Evolutionary conservation across 768 basidiomycete genomes (phyloP), one percentile per base, ranked within the genome.

Genomic region (Suillus americanus): DNA sequence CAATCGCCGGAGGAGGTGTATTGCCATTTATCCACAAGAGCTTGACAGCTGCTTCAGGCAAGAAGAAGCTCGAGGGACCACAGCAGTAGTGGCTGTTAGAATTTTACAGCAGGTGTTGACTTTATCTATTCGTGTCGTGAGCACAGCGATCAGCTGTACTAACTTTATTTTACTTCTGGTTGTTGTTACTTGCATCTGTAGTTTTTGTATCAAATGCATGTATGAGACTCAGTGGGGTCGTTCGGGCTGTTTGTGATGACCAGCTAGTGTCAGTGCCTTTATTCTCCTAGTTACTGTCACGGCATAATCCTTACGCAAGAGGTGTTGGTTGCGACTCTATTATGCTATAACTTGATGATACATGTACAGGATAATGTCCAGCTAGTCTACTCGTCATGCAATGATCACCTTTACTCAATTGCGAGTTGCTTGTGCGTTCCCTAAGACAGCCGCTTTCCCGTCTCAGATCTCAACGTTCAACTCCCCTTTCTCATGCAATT

Each of bases 1-100:
- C 96, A 4, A 97, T 97, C 71, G 94, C 95, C 14, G 92, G 92
- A 48, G 92, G 92, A 73, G 92, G 92, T 75, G 92, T 94, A 3
- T 73, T 94, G 65, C 92, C 92, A 23, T 94, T 94, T 80, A 94
- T 94, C 68, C 92, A 94, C 83, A 92, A 92, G 84, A 87, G 83
- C 67, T 82, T 94, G 65, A 92, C 90, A 3, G 71, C 70, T 1
- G 77, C 79, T 30, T 80, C 79, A 53, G 75, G 78, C 57, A 86
- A 86, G 76, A 75, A 73, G 62, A 87, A 87, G 77, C 84, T 64
- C 7, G 74, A 75, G 66, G 74, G 66, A 20, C 75, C 72, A 60
- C 76, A 63, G 69, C 60, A 37, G 41, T 18, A 18, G 25, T 55
- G 9, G 35, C 25, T 33, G 63, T 41, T 50, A 23, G 43, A 48